Conservation (phyloP, 2,329 filamentous ascomycete species). For the Thermoascus crustaceus region DNA sequence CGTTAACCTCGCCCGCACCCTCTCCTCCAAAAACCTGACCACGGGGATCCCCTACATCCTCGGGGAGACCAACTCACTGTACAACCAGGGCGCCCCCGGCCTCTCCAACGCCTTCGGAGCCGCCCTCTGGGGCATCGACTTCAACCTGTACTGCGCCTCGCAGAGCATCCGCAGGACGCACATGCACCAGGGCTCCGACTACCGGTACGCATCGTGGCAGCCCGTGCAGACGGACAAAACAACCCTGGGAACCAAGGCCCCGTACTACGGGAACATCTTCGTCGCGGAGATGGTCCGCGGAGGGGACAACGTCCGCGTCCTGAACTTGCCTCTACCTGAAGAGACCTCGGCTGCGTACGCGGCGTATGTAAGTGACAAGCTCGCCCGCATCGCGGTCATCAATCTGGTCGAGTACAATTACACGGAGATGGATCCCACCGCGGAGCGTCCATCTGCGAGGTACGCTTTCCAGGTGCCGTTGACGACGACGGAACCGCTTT, state of each 20-base stretch:
- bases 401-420: constrained; percentile 56
- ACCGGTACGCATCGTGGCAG: constrained; percentile 55
- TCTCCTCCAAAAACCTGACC: constrained; percentile 26
- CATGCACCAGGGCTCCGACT: constrained; percentile 59
- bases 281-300: constrained; percentile 46
- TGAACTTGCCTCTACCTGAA: constrained; percentile 38
- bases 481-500: constrained; percentile 16
- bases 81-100: constrained; percentile 53
- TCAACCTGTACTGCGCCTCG: constrained; percentile 50
- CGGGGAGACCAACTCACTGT: constrained; percentile 56
- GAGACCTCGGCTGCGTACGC: constrained; percentile 48
- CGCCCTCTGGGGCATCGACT: constrained; percentile 57
- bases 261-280: constrained; percentile 56
- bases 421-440: constrained; percentile 37
- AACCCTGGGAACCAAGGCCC: constrained; percentile 50
- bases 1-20: constrained; percentile 38
- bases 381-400: constrained; percentile 47
- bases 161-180: constrained; percentile 51
- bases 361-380: constrained; percentile 39
- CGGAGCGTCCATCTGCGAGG: constrained; percentile 14
- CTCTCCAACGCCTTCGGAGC: constrained; percentile 59
- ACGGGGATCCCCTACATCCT: constrained; percentile 46
- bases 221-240: constrained; percentile 45
- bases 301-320: constrained; percentile 41
- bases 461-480: constrained; percentile 20